Conservation (phyloP, 345 rosid species). For the Populus pruinosa region DNA sequence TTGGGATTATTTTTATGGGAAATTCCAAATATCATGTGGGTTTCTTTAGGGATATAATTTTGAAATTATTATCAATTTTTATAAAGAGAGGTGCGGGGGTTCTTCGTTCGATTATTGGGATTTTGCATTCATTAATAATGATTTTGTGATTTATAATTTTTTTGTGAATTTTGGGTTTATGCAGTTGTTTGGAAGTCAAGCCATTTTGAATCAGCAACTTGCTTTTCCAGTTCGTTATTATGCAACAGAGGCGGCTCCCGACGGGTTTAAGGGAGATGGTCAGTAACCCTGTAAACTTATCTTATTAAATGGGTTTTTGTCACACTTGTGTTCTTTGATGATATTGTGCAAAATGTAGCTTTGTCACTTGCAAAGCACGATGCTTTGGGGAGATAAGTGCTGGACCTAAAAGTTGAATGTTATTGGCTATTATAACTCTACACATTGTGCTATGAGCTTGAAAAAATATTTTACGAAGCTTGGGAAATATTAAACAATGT, state of each 20-base stretch:
- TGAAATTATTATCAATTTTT: too few species aligned
- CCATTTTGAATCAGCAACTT: background rate
- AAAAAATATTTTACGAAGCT: background rate
- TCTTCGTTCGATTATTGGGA: background rate
- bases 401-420: background rate
- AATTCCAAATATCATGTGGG: background rate
- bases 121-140: background rate
- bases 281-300: constrained; percentile 17
- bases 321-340: background rate
- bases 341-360: background rate
- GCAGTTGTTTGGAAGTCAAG: background rate
- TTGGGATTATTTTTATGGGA: background rate
- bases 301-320: background rate
- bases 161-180: background rate
- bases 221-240: background rate
- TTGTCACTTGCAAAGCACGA: background rate
- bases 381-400: background rate
- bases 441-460: background rate
- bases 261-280: background rate
- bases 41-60: background rate
- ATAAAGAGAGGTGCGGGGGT: background rate
- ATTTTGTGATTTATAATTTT: background rate
- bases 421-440: background rate
- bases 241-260: background rate
- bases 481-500: background rate